These are phyloP conservation scores for Danielia oregonensis DNA, from an alignment of 805 yeast species.

Conservation along the genomic window DNA sequence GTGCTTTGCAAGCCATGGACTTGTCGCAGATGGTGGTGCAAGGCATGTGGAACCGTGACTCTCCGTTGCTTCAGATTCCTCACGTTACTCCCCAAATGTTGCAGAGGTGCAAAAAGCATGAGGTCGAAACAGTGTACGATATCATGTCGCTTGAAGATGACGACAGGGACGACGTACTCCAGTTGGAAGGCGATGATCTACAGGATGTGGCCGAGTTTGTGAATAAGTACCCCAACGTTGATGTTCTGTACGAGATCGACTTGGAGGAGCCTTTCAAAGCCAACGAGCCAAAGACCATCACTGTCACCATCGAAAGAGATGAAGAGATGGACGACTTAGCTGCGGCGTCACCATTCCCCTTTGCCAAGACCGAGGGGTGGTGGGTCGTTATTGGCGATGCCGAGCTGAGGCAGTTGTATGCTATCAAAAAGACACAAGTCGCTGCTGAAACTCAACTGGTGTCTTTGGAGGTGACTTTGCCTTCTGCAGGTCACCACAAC, in stretches of 20 bases:
- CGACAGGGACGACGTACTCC: constrained; percentile 58
- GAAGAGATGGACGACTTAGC: constrained; percentile 69
- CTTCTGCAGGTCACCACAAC: constrained; percentile 56
- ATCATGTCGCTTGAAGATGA: constrained; percentile 79
- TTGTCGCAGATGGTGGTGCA: constrained; percentile 84
- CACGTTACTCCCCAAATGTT: constrained; percentile 50
- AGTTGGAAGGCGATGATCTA: constrained; percentile 45
- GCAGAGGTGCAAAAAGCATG: constrained; percentile 47
- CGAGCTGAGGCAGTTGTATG: constrained; percentile 56
- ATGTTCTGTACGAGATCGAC: constrained; percentile 53
- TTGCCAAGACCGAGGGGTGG: constrained; percentile 66
- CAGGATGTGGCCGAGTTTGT: constrained; percentile 79
- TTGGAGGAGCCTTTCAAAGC: constrained; percentile 38
- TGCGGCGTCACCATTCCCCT: constrained; percentile 60
- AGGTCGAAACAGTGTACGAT: constrained; percentile 74
- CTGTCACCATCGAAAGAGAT: constrained; percentile 58
- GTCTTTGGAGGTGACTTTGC: constrained; percentile 52
- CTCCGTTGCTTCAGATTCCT: constrained; percentile 80
- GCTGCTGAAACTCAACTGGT: constrained; percentile 50
- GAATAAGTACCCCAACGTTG: constrained; percentile 85
- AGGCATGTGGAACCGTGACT: constrained; percentile 78
- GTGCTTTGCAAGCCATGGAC: constrained; percentile 82
- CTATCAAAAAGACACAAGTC: constrained; percentile 63
- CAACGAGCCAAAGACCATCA: constrained; percentile 46
- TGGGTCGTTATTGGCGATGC: constrained; percentile 84